Percentiles rank a stretch among this genome's conserved stretches.
Conservation (phyloP, 148 eudicot genomes). For the Polygonum aviculare region DNA sequence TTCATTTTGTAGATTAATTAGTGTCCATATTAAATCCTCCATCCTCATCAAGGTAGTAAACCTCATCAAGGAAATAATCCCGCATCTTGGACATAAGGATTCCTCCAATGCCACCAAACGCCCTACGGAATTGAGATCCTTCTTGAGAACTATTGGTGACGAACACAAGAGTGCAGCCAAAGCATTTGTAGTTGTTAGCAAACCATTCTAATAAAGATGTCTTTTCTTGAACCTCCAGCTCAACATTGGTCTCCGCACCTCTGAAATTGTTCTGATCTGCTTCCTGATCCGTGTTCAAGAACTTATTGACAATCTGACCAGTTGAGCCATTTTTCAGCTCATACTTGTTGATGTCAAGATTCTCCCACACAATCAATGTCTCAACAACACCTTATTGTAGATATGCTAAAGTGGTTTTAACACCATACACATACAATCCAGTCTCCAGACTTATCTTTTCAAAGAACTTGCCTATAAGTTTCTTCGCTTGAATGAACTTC, state of each 20-base stretch:
- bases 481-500: constrained; percentile 15
- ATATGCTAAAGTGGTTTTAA: constrained; percentile 4
- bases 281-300: constrained; percentile 13
- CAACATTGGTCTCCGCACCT: background rate
- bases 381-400: constrained; percentile 13
- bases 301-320: constrained; percentile 9
- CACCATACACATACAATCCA: constrained; percentile 8
- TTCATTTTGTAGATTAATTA: background rate
- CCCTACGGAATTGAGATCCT: constrained; percentile 13
- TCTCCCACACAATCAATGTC: constrained; percentile 15
- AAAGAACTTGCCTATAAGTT: constrained; percentile 11
- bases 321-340: constrained; percentile 6
- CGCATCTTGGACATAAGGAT: constrained; percentile 7
- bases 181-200: constrained; percentile 8
- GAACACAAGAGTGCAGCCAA: constrained; percentile 10
- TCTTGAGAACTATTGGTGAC: constrained; percentile 14
- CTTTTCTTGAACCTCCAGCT: constrained; percentile 13
- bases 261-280: constrained; percentile 13
- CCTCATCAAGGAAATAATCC: too few species aligned
- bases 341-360: constrained; percentile 6
- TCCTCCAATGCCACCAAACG: constrained; percentile 15
- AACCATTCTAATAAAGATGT: constrained; percentile 9
- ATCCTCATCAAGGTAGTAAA: constrained; percentile 8
- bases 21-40: constrained; percentile 8
- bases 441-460: constrained; percentile 14